Base-by-base conservation (phyloP, 495 filamentous ascomycete species). In the Penicillium cataractarum region DNA sequence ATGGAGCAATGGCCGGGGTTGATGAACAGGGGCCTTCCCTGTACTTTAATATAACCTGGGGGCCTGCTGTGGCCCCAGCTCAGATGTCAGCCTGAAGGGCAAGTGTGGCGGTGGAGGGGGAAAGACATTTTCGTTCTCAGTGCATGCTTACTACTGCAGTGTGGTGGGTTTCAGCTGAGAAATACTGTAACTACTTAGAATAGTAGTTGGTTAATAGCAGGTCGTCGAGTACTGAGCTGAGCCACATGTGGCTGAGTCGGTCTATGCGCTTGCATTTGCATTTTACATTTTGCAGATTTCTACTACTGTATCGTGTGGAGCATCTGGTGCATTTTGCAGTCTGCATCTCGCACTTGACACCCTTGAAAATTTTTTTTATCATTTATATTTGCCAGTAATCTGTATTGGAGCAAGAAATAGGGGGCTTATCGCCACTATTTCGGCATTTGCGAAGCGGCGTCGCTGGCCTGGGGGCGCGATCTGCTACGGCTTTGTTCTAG, bases 21-120 rank as follows among this genome's bases (percentile, higher is more conserved):
- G 35, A 39, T 2, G n/a, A 32, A 58, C 64, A 65, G 49, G 64
- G 55, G 7, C 31, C 26, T 56, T 49, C 58, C 64, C 64, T 62
- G 64, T 57, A 61, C 21, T 55, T 62, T 58, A 55, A 62, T 62
- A 31, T 62, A 49, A 42, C 46, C 4, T 29, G 13, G 46, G 46
- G 46, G 46, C 22, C 46, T 50, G 24, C 3, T 50, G 24, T 24
- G 46, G 46, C 22, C 15, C 46, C 46, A 13, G 46, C 46, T 29
- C 32, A 42, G 57, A 33, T 53, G 57, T 42, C 49, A 52, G 48
- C 46, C 6, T 17, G 44, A 31, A 13, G 12, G 7, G 49, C 9
- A 27, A 37, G 50, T 33, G 58, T 60, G 58, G 58, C 48, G 58
- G 58, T 42, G 48, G 24, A 22, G 49, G 46, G 13, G 5, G 12